Conservation (phyloP, 192 early-diverging fungal species). For the Gonapodya sp. region DNA sequence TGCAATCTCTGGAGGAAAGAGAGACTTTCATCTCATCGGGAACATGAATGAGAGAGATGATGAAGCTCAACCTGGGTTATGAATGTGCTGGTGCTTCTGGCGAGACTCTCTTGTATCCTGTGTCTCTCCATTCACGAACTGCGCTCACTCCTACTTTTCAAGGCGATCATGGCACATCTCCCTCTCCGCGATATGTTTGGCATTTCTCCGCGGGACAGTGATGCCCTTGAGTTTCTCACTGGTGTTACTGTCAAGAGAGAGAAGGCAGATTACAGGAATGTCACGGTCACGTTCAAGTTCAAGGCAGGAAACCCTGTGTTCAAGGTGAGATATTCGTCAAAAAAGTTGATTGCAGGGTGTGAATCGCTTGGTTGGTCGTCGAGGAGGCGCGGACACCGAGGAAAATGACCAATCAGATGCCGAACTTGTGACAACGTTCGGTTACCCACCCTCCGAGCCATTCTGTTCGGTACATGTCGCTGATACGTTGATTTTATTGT, state of each 20-base stretch:
- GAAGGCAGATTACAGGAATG: not conserved
- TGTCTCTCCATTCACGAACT: not conserved
- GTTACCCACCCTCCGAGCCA: no score
- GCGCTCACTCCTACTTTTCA: no score
- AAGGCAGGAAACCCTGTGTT: not conserved
- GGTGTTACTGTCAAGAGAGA: not conserved
- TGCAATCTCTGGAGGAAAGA: no score
- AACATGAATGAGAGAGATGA: no score
- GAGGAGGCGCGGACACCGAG: not conserved
- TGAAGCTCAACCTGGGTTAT: not conserved
- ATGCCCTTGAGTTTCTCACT: not conserved
- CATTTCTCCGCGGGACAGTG: not conserved
- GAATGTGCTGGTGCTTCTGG: not conserved
- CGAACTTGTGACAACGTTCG: no score
- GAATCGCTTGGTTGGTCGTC: not conserved
- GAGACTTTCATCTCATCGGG: no score
- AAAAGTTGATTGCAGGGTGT: not conserved
- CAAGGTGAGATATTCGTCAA: not conserved
- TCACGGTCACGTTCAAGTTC: constrained; percentile 1
- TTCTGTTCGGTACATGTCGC: no score
- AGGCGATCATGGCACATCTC: not conserved
- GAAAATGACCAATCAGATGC: not conserved
- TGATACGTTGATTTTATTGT: no score
- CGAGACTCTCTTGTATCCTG: not conserved
- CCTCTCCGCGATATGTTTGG: not conserved